A percentile compares a stretch with the other conserved stretches of the same genome.
Conservation (phyloP, 768 basidiomycete genomes). For the Tulasnella sp. region DNA sequence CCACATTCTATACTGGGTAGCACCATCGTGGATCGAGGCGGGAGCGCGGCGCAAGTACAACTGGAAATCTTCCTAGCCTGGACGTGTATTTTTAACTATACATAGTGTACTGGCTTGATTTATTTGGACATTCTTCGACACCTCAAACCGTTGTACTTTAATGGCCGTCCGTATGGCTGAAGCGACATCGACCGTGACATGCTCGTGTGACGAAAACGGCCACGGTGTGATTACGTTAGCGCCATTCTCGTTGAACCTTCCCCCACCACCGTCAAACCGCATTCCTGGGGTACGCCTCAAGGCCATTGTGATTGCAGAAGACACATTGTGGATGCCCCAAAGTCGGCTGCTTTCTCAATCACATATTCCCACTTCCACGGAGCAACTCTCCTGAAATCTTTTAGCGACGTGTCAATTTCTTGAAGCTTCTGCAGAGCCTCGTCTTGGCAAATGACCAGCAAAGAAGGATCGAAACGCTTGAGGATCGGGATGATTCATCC, state of each 20-base stretch:
- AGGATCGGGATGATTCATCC: slow-evolving; percentile 85
- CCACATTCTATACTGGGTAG: slow-evolving; percentile 62
- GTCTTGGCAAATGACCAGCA: neutral
- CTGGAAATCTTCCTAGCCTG: slow-evolving; percentile 38
- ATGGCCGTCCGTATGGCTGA: neutral
- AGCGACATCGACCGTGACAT: neutral
- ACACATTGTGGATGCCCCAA: neutral
- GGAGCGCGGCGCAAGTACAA: slow-evolving; percentile 63
- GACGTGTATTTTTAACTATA: neutral
- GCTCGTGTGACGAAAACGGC: neutral
- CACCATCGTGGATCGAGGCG: slow-evolving; percentile 56
- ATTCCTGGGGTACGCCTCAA: slow-evolving; percentile 1
- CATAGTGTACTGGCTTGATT: neutral
- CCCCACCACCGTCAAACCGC: neutral
- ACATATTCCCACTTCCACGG: neutral
- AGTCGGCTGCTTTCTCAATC: neutral
- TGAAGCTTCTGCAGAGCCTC: neutral
- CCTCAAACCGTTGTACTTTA: neutral
- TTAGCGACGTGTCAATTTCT: neutral
- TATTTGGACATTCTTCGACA: neutral
- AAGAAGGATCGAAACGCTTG: slow-evolving; percentile 29
- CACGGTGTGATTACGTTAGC: slow-evolving; percentile 1
- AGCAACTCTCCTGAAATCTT: neutral
- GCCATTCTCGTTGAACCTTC: neutral
- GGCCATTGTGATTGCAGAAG: neutral